Conservation (phyloP, 1,284 basidiomycete species). For the Uromyces viciae-fabae region DNA sequence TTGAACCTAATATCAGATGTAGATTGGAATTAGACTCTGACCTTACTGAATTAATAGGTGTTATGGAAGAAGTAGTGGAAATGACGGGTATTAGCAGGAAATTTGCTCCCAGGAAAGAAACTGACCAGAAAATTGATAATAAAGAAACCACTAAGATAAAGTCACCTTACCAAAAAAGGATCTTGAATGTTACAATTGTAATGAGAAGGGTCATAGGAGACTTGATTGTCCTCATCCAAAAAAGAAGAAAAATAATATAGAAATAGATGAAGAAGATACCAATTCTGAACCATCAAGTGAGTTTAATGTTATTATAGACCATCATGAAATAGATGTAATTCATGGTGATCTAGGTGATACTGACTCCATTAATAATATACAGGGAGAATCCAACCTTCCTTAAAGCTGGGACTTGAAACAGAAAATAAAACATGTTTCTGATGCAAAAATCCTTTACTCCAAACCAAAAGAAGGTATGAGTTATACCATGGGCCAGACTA, state of each 20-base stretch:
- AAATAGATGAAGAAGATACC: background rate
- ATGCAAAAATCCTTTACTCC: background rate
- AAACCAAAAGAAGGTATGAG: background rate
- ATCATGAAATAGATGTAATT: background rate
- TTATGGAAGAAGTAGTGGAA: background rate
- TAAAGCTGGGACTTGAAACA: background rate
- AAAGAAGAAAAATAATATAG: background rate
- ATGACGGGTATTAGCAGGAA: background rate
- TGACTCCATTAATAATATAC: background rate
- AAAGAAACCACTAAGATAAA: background rate
- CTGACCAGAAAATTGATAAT: background rate
- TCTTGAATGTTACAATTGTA: background rate
- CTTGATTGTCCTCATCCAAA: background rate
- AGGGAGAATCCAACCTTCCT: background rate
- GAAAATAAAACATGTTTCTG: background rate
- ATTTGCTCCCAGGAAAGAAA: background rate
- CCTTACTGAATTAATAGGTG: background rate
- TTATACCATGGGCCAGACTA: background rate
- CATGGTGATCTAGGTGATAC: background rate
- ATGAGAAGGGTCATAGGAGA: background rate
- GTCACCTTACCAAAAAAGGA: background rate
- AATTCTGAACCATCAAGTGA: no score
- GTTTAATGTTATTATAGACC: slow-evolving; percentile 4
- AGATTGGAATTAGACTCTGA: background rate
- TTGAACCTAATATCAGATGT: background rate